A percentile compares a stretch with the other conserved stretches of the same genome.
phyloP scores from a whole-genome alignment of 352 stramenopile genomes.

The Phytophthora pistaciae region DNA sequence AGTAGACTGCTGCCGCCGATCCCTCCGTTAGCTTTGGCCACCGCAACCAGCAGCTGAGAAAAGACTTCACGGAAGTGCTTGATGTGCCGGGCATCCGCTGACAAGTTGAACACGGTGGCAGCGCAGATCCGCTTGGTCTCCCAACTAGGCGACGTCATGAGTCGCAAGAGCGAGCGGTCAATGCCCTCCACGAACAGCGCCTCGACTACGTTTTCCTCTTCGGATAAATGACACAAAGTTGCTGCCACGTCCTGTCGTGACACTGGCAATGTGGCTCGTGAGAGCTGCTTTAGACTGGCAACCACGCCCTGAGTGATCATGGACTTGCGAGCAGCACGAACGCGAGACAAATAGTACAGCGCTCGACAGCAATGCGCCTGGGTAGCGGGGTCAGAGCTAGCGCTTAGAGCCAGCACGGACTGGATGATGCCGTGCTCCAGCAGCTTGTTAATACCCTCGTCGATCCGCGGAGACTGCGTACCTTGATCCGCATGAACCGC shows the following conservation, averaged over 20 bases:
- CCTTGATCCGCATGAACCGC: not conserved
- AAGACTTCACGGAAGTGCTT: slow-evolving; percentile 78
- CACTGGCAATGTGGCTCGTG: slow-evolving; percentile 37
- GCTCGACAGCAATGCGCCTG: slow-evolving; percentile 74
- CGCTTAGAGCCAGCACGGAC: slow-evolving; percentile 59
- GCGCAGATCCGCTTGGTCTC: slow-evolving; percentile 82
- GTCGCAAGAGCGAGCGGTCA: slow-evolving; percentile 60
- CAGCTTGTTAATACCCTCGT: slow-evolving; percentile 44
- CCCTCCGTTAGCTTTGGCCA: slow-evolving; percentile 23
- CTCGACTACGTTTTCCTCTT: slow-evolving; percentile 66
- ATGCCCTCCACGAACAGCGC: slow-evolving; percentile 75
- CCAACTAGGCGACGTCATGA: slow-evolving; percentile 50
- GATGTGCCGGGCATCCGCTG: slow-evolving; percentile 57
- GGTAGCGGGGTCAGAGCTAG: slow-evolving; percentile 54
- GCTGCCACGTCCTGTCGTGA: slow-evolving; percentile 70
- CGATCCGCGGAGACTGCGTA: slow-evolving; percentile 14
- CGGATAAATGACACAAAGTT: slow-evolving; percentile 72
- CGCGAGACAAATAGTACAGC: slow-evolving; percentile 69
- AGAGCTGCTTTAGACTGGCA: slow-evolving; percentile 51
- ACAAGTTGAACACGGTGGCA: slow-evolving; percentile 77
- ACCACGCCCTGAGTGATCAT: slow-evolving; percentile 69
- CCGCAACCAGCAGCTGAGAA: slow-evolving; percentile 58
- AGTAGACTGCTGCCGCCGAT: slow-evolving; percentile 27
- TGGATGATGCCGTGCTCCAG: slow-evolving; percentile 77
- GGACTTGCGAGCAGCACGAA: slow-evolving; percentile 49